Evolutionary conservation across 2,329 filamentous ascomycete species (phyloP), one percentile per base, ranked within the genome.

Genomic region (Sclerotinia trifoliorum): DNA sequence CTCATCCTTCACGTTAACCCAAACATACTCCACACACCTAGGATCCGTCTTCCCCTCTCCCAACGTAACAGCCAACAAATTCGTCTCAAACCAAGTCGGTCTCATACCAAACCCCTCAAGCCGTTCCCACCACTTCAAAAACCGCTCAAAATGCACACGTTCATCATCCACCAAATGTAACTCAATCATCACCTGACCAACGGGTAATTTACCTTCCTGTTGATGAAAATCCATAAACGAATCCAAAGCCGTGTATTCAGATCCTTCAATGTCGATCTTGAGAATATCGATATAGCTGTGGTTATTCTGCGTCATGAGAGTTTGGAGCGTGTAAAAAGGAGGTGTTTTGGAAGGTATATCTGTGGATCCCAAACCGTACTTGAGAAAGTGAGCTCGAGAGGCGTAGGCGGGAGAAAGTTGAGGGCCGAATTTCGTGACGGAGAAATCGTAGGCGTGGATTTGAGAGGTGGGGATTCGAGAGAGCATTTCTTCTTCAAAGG

Each of bases 371-470:
- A 80, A 75, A n/a, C 77, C 78, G 15, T 75, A 69, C 67, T 79
- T 75, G 32, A 71, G 72, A 70, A 81, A 81, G 63, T 78, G 75
- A 17, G 79, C 79, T 11, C 75, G 70, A 2, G 51, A 29, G 2
- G 56, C 64, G 29, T 69, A 65, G 0, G 68, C 24, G 0, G 69
- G 48, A 2, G 70, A 58, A 51, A 75, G 70, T 54, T 73, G 71
- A 0, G 71, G 70, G 0, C 76, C 78, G 69, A 80, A 80, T 15
- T 73, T 71, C 42, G 73, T 70, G 49, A 80, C 79, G 8, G 76
- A 77, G 71, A 75, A 80, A 70, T 81, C 80, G 69, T 79, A 81
- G 1, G 78, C 80, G 74, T 75, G 81, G 54, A 80, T 75, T n/a
- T 75, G 69, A 1, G 74, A 73, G n/a, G 72, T 75, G 49, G 79